Base-by-base conservation (phyloP, 257 asterid genomes). In the Petrea volubilis region DNA sequence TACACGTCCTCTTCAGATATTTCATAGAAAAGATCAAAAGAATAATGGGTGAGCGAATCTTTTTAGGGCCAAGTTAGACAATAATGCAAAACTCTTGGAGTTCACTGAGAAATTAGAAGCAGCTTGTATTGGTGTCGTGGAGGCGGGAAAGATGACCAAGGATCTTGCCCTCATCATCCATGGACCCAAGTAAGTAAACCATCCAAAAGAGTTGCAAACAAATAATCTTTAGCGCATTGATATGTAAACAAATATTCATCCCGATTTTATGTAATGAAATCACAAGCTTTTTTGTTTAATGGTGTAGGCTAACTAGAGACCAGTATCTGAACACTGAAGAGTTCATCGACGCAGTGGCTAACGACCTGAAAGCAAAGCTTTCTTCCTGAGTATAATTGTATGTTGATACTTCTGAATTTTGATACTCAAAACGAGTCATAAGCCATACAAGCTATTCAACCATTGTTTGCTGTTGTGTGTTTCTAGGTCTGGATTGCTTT, bases 81-180 rank as follows among this genome's bases (percentile, higher is more conserved):
- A 83, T 79, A 92, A 95, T 53, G 81, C 91, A 47, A 90, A 82
- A 67, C 92, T 95, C 20, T 78, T 90, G 90, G 97, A 85, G 58
- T 95, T 95, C 86, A 78, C 96, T 28, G 95, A 88, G 86, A 95
- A 95, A 72, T 74, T 95, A 60, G 99, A 95, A 80, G 91, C 91
- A 36, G 98, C 99, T 23, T 95, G 99, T 72, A 52, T 92, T 62
- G 88, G 97, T 67, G 88, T 85, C 1, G 99, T 92, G 67, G 99
- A 95, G 80, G 80, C 96, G 7, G 98, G 96, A 4, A 95, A 92
- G 87, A 95, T 95, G 99, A 95, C 99, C 58, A 95, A 95, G 81
- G 99, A 95, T 82, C 95, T 95, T 51, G 96, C 99, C 70, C 98
- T 95, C 46, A 86, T 95, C 60, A 86, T 79, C 85, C 95, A 92